These are phyloP conservation scores for Apiospora saccharicola DNA, from an alignment of 2,329 filamentous ascomycete species.

Conservation along the genomic window DNA sequence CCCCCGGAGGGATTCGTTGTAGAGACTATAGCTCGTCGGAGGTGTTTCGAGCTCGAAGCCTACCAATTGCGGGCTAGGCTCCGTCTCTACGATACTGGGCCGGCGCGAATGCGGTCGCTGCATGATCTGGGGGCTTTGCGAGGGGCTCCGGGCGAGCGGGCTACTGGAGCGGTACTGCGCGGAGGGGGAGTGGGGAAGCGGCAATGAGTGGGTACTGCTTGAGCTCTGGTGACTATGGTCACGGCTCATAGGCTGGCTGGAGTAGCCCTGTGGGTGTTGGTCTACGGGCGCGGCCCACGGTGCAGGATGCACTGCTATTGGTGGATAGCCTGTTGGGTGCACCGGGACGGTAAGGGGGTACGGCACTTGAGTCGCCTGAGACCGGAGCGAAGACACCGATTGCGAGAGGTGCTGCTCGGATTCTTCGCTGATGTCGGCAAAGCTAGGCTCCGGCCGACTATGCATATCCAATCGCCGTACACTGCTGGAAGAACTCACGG, in stretches of 20 bases:
- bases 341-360: slow-evolving; percentile 35
- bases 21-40: slow-evolving; percentile 40
- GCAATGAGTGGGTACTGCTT: slow-evolving; percentile 31
- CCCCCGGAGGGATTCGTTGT: slow-evolving; percentile 32
- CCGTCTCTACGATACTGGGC: slow-evolving; percentile 53
- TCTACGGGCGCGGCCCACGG: slow-evolving; percentile 32
- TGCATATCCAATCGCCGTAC: slow-evolving; percentile 11
- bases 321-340: slow-evolving; percentile 31
- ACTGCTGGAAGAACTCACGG: background rate
- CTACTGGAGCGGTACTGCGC: slow-evolving; percentile 22
- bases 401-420: slow-evolving; percentile 29
- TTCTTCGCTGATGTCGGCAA: slow-evolving; percentile 25
- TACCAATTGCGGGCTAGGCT: slow-evolving; percentile 49
- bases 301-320: slow-evolving; percentile 35
- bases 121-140: slow-evolving; percentile 38
- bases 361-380: slow-evolving; percentile 30
- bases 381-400: slow-evolving; percentile 34
- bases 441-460: slow-evolving; percentile 27
- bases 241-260: slow-evolving; percentile 59
- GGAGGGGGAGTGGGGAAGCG: slow-evolving; percentile 25
- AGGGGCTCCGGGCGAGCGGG: slow-evolving; percentile 30
- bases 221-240: slow-evolving; percentile 51
- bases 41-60: slow-evolving; percentile 35
- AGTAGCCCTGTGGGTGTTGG: slow-evolving; percentile 48
- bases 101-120: slow-evolving; percentile 39